These are phyloP conservation scores for Backusella sp. DNA, from an alignment of 192 early-diverging fungal genomes.

Conservation along the genomic window DNA sequence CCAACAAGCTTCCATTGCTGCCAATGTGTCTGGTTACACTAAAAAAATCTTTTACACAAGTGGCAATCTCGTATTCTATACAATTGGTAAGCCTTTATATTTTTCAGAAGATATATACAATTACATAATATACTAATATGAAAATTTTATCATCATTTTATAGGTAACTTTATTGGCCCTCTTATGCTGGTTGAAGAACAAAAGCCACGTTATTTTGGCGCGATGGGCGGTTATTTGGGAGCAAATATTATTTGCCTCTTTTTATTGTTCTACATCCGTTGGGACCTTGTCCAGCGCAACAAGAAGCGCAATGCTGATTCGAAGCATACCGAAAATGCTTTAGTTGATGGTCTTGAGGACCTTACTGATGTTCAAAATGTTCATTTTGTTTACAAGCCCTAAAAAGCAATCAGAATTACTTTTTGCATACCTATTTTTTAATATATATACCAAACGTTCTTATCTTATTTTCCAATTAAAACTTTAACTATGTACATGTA, in stretches of 20 bases:
- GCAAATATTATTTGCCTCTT: slow-evolving; percentile 5
- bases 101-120: background rate
- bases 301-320: background rate
- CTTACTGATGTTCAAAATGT: slow-evolving; percentile 6
- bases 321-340: background rate
- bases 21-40: slow-evolving; percentile 28
- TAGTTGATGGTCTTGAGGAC: background rate
- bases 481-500: too few relatives aligned
- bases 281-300: slow-evolving; percentile 7
- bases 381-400: slow-evolving; percentile 9
- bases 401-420: background rate
- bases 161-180: slow-evolving; percentile 23
- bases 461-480: too few relatives aligned
- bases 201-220: slow-evolving; percentile 21
- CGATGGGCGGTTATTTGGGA: slow-evolving; percentile 15
- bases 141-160: background rate
- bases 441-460: background rate
- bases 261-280: slow-evolving; percentile 2
- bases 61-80: slow-evolving; percentile 5
- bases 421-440: background rate
- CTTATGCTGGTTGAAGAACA: slow-evolving; percentile 6
- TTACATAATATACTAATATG: background rate
- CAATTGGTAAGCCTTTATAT: slow-evolving; percentile 11
- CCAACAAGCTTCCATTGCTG: background rate
- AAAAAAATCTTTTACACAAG: slow-evolving; percentile 28